Conservation (phyloP, 768 basidiomycete genomes). For the Multifurca ochricompacta region DNA sequence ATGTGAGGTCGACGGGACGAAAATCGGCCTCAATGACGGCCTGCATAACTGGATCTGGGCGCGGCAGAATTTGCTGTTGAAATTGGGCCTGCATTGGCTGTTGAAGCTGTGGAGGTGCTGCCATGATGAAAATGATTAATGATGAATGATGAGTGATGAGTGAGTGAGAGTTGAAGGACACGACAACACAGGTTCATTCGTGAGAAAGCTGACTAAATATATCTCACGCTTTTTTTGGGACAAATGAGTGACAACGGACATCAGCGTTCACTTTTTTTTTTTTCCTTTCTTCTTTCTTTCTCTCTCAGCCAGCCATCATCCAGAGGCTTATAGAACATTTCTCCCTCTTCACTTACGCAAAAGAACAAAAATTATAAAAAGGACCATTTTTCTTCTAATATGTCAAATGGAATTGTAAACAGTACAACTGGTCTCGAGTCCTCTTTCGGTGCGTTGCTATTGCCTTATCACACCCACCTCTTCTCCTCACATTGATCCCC, state of each 20-base stretch:
- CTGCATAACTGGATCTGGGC: conserved; percentile 65
- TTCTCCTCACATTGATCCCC: neutral
- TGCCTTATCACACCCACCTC: neutral
- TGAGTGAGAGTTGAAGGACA: neutral
- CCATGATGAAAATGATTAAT: conserved; percentile 39
- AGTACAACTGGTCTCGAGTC: conserved; percentile 62
- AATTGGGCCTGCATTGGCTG: conserved; percentile 22
- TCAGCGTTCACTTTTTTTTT: conserved; percentile 16
- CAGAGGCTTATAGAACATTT: conserved; percentile 31
- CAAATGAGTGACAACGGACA: neutral
- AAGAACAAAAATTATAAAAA: conserved; percentile 11
- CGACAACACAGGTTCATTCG: neutral
- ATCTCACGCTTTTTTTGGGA: conserved; percentile 16
- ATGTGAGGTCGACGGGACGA: conserved; percentile 44
- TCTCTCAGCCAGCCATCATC: conserved; percentile 33
- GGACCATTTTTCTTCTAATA: conserved; percentile 41
- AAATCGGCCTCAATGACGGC: conserved; percentile 73
- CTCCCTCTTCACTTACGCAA: conserved; percentile 22
- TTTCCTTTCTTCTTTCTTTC: no score
- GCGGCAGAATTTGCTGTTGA: conserved; percentile 39
- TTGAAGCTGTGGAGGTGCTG: conserved; percentile 28
- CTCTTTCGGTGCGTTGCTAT: conserved; percentile 44
- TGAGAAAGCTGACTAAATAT: conserved; percentile 17
- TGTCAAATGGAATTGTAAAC: conserved; percentile 91
- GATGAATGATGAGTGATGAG: neutral